phyloP scores from a whole-genome alignment of 495 filamentous ascomycete species.

The Poronia punctata region DNA sequence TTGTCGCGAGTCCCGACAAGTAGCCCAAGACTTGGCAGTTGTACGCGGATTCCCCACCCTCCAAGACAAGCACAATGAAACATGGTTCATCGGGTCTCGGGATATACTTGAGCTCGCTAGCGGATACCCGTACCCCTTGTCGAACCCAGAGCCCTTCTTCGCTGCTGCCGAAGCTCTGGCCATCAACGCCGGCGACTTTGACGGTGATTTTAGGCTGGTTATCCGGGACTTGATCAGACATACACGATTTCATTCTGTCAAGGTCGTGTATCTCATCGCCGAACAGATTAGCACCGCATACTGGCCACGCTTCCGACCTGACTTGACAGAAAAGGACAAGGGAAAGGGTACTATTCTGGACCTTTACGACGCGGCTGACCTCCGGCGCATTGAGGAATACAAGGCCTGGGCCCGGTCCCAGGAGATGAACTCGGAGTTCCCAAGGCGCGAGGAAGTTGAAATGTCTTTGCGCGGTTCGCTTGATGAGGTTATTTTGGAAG shows the following conservation, averaged over 20 bases:
- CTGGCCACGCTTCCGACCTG: constrained; percentile 21
- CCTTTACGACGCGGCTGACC: constrained; percentile 17
- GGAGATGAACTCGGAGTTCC: constrained; percentile 24
- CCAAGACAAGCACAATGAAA: constrained; percentile 21
- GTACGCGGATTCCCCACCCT: constrained; percentile 25
- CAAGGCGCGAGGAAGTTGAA: constrained; percentile 20
- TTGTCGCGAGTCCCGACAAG: constrained; percentile 20
- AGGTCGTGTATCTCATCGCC: constrained; percentile 21
- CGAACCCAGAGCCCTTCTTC: constrained; percentile 25
- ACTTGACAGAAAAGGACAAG: constrained; percentile 22
- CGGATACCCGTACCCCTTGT: constrained; percentile 24
- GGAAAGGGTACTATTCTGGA: constrained; percentile 24
- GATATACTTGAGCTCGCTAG: constrained; percentile 24
- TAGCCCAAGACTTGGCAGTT: constrained; percentile 16
- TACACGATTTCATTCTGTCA: constrained; percentile 18
- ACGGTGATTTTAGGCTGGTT: constrained; percentile 16
- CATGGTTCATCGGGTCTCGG: constrained; percentile 23
- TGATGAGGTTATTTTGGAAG: constrained; percentile 17
- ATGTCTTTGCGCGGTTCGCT: constrained; percentile 16
- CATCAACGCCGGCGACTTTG: constrained; percentile 19
- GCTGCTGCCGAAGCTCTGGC: constrained; percentile 16
- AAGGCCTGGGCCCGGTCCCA: constrained; percentile 23
- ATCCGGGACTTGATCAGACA: constrained; percentile 18
- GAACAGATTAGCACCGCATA: constrained; percentile 25
- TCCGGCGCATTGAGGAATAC: constrained; percentile 19